Evolutionary conservation across 495 filamentous ascomycete genomes (phyloP), one percentile per base, ranked within the genome.

Genomic region (Staphylotrichum longicolle): DNA sequence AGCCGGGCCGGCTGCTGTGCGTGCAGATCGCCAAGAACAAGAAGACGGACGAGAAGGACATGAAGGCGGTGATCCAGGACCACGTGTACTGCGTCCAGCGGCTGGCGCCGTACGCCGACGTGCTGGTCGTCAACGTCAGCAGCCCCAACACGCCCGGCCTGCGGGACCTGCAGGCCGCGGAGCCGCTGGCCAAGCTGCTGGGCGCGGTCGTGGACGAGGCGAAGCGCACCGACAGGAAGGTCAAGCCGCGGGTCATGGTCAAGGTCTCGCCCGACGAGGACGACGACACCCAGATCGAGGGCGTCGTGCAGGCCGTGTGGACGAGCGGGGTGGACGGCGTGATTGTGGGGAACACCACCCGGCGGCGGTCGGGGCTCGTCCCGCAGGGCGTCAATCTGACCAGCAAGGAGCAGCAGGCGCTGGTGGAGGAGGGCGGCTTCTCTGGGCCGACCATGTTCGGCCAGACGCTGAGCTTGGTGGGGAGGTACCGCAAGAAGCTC

Each of bases 11-110:
- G 52, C 76, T 98, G 59, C 77, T 98, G 46, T 87, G 89, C 1
- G 91, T 98, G n/a, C 93, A 98, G 71, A 85, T 98, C 33, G 91
- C 93, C n/a, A 97, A 98, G 84, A 98, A 96, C 76, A 96, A 94
- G 77, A 70, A 77, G 46, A 98, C 94, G 1, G 83, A 90, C 8
- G 91, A 95, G 64, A 78, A 80, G 12, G 91, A 98, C 71, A 85
- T 96, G 45, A 82, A 89, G 34, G 91, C 92, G 30, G 89, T 98
- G 48, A 87, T 83, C 66, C 73, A 76, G 34, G 94, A 98, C 77
- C 96, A 97, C 67, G 87, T 91, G 20, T 87, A 85, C 68, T 96
- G 93, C 66, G 91, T 96, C 0, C 76, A 91, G 57, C 82, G 85
- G 41, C 77, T 98, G 7, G 94, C 85, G 3, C 83, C 78, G 45